Conservation (phyloP, 768 basidiomycete genomes). For the Chalciporus pseudorubinellus region DNA sequence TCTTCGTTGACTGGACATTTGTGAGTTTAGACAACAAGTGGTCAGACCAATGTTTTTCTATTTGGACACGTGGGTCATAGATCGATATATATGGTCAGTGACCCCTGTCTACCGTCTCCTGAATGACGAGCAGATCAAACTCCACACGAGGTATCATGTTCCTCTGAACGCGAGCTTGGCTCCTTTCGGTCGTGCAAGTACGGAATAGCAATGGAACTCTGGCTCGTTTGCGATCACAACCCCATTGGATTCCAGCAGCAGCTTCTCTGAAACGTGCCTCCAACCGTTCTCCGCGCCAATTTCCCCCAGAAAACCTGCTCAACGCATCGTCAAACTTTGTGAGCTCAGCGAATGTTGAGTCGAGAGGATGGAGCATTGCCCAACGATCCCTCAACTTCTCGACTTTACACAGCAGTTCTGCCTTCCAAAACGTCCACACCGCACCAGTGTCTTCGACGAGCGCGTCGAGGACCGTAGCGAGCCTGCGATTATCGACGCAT, state of each 20-base stretch:
- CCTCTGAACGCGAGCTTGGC: no score
- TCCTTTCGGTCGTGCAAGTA: neutral
- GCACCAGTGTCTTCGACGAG: conserved; percentile 4
- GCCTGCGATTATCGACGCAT: neutral
- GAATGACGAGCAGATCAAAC: no score
- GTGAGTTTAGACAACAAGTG: neutral
- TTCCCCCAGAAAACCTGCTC: neutral
- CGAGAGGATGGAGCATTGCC: neutral
- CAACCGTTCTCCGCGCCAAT: neutral
- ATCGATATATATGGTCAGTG: neutral
- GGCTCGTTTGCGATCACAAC: neutral
- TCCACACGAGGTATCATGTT: neutral
- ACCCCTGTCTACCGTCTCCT: neutral
- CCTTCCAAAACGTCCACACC: conserved; percentile 7
- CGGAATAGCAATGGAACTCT: neutral
- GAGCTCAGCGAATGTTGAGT: neutral
- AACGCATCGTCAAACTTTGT: neutral
- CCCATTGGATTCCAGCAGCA: neutral
- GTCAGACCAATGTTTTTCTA: neutral
- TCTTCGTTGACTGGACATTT: conserved; percentile 29
- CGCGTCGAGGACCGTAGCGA: neutral
- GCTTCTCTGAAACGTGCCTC: neutral
- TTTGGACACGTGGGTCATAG: neutral
- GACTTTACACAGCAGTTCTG: neutral
- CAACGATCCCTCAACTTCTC: neutral